phyloP scores from a whole-genome alignment of 371 early-diverging fungal genomes.

The Cokeromyces recurvatus region DNA sequence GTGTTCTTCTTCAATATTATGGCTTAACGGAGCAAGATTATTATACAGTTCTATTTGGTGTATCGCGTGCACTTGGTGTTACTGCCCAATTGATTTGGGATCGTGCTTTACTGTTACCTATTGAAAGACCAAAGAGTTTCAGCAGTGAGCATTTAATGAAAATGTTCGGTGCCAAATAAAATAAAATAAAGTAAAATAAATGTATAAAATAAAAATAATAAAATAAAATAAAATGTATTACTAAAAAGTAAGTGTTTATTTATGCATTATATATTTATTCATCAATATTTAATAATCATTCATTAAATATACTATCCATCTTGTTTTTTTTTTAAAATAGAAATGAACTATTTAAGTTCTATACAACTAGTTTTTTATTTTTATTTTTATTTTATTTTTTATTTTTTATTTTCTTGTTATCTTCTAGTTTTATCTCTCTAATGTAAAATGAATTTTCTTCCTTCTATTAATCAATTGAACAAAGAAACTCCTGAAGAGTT shows the following conservation, averaged over 20 bases:
- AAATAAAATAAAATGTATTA: no score
- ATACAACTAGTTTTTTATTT: no score
- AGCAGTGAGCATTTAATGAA: conserved; percentile 82
- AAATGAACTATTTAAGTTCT: no score
- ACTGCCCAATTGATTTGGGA: conserved; percentile 94
- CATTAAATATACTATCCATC: no score
- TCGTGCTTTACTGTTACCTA: conserved; percentile 86
- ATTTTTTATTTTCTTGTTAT: background rate
- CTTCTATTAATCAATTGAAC: conserved; percentile 72
- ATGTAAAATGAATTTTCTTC: no score
- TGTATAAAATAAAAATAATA: no score
- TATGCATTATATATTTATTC: no score
- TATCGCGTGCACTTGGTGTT: conserved; percentile 95
- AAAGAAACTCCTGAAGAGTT: conserved; percentile 49
- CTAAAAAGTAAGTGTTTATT: no score
- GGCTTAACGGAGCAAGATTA: conserved; percentile 96
- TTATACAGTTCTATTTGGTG: conserved; percentile 99
- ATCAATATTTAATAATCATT: no score
- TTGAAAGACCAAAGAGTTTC: conserved; percentile 96
- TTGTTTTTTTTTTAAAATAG: no score
- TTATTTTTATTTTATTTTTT: background rate
- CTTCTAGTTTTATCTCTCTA: no score
- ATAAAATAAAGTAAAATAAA: no score
- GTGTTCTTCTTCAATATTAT: conserved; percentile 95
- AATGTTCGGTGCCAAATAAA: conserved; percentile 62